These are phyloP conservation scores for Ceratobasidium sp. DNA, from an alignment of 1,284 basidiomycete species.

Conservation along the genomic window DNA sequence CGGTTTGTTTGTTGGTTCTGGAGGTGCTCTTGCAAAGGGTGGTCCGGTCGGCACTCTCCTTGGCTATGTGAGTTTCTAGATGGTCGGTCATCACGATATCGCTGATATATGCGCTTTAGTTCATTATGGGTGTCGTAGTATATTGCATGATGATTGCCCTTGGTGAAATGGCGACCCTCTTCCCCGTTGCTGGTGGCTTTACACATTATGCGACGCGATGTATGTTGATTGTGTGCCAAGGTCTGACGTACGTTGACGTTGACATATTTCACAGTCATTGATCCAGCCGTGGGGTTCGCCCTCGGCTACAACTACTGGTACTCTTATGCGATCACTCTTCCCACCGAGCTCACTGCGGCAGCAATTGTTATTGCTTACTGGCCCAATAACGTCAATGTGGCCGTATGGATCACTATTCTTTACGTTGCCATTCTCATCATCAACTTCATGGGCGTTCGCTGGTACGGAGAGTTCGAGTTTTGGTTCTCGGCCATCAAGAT, in stretches of 20 bases:
- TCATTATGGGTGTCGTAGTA: slow-evolving; percentile 54
- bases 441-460: slow-evolving; percentile 48
- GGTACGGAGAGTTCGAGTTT: slow-evolving; percentile 58
- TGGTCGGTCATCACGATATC: slow-evolving; percentile 43
- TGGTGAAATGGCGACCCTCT: slow-evolving; percentile 61
- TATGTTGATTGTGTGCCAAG: slow-evolving; percentile 4
- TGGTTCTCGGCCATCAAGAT: slow-evolving; percentile 60
- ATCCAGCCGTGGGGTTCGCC: slow-evolving; percentile 67
- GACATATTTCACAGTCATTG: slow-evolving; percentile 48
- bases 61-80: slow-evolving; percentile 55
- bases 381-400: slow-evolving; percentile 51
- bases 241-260: neutral
- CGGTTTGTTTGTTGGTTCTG: slow-evolving; percentile 63
- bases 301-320: slow-evolving; percentile 67
- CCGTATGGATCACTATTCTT: slow-evolving; percentile 66
- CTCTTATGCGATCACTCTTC: slow-evolving; percentile 59
- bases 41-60: slow-evolving; percentile 62
- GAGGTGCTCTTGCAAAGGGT: slow-evolving; percentile 59
- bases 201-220: slow-evolving; percentile 41
- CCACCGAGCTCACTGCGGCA: slow-evolving; percentile 57
- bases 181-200: slow-evolving; percentile 61
- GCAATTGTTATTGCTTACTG: slow-evolving; percentile 57
- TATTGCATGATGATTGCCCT: slow-evolving; percentile 59
- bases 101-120: slow-evolving; percentile 3
- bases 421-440: slow-evolving; percentile 61